Conservation (phyloP, 805 yeast species). For the Yamadazyma insecticola region DNA sequence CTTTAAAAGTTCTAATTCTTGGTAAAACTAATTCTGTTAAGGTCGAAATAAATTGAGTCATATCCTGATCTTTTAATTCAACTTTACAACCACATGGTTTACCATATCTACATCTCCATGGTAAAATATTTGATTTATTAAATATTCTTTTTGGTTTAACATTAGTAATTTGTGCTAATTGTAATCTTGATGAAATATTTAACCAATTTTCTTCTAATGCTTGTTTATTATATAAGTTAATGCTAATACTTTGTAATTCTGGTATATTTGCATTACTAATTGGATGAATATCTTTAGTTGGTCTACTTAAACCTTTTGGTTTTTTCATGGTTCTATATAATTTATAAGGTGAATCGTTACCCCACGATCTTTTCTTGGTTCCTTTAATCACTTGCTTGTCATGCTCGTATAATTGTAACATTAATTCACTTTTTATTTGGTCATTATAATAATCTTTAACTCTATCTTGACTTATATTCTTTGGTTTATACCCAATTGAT, state of each 20-base stretch:
- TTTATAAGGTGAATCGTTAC: slow-evolving; percentile 83
- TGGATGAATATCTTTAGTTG: slow-evolving; percentile 69
- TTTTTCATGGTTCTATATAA: slow-evolving; percentile 72
- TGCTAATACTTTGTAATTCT: slow-evolving; percentile 55
- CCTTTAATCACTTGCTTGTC: slow-evolving; percentile 53
- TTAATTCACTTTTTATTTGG: slow-evolving; percentile 69
- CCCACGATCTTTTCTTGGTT: slow-evolving; percentile 77
- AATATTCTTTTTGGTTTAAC: slow-evolving; percentile 69
- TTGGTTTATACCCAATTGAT: slow-evolving; percentile 75
- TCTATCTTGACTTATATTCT: slow-evolving; percentile 73
- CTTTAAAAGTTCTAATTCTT: slow-evolving; percentile 81
- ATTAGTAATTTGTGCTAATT: slow-evolving; percentile 92
- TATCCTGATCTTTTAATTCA: slow-evolving; percentile 69
- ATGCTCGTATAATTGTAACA: slow-evolving; percentile 75
- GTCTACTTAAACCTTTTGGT: slow-evolving; percentile 71
- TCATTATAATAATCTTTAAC: slow-evolving; percentile 70
- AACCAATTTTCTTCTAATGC: slow-evolving; percentile 68
- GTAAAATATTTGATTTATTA: slow-evolving; percentile 74
- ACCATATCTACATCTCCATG: slow-evolving; percentile 85
- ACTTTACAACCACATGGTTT: slow-evolving; percentile 89
- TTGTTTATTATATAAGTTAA: slow-evolving; percentile 73
- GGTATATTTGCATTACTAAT: slow-evolving; percentile 72
- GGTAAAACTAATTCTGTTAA: slow-evolving; percentile 91
- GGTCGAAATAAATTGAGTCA: slow-evolving; percentile 81
- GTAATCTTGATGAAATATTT: slow-evolving; percentile 71